Base-by-base conservation (phyloP, 768 basidiomycete genomes). In the Mycena galericulata region DNA sequence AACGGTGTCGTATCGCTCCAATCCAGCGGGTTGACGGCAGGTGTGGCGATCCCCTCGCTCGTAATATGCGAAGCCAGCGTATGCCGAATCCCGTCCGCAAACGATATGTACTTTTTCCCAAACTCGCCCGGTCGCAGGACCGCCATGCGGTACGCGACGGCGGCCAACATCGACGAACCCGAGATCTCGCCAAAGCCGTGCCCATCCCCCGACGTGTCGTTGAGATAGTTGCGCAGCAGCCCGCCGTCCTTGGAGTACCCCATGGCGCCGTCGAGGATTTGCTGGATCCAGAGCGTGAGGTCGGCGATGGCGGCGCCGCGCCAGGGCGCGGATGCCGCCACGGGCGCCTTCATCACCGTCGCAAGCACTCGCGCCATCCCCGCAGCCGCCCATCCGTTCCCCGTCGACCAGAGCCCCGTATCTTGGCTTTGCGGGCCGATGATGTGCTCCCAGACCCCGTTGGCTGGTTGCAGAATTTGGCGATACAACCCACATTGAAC, bases 231-330 rank as follows among this genome's bases (percentile, higher is more conserved):
- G 47, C 83, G 77, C 29, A 85, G 62, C 7, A 86, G 74, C 1
- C 81, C 80, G 26, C 69, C 72, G 26, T 83, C 82, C 18, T 57
- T 58, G 1, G 78, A 68, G 3, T 78, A 74, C 1, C 55, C 61
- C 68, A 81, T 81, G 15, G 79, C 85, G 4, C 79, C 84, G 59
- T 86, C 82, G 27, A 86, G 49, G 56, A 86, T 86, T 51, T 85
- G 84, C 73, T 79, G 79, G 70, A 86, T 84, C 74, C 80, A 83
- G 4, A 51, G 55, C 1, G 79, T 79, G 18, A 84, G 73, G 15
- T 78, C 56, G 10, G 56, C 15, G 18, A 81, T 77, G 1, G 84
- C 80, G 1, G 71, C 59, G 4, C 49, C 7, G 56, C 69, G 73
- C 73, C 79, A 79, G 17, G 63, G n/a, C 2, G 60, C 56, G 51